phyloP scores from a whole-genome alignment of 139 green algal genomes.

The Chlamydomonas sp. region DNA sequence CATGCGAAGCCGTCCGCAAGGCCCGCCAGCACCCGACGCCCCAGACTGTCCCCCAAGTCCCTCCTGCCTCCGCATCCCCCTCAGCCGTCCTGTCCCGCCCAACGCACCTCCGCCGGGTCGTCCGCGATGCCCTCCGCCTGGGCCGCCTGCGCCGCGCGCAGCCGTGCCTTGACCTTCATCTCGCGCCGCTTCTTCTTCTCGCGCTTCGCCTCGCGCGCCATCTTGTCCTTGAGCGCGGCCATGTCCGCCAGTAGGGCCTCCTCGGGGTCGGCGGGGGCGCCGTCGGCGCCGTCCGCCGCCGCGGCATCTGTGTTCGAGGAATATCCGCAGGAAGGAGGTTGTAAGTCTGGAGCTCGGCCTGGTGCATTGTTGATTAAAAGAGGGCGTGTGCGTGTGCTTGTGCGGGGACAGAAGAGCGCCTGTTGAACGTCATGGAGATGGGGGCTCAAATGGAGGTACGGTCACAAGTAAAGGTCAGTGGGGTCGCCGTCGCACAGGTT shows the following conservation, averaged over 20 bases:
- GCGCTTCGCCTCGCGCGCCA: conserved; percentile 58
- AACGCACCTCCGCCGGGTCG: conserved; percentile 43
- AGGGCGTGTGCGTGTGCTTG: no score
- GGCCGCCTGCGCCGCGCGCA: conserved; percentile 70
- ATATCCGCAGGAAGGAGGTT: no score
- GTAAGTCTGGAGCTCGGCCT: no score
- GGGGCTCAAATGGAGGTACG: no score
- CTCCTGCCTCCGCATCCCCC: conserved; percentile 11
- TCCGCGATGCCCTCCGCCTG: conserved; percentile 62
- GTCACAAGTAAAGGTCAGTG: no score
- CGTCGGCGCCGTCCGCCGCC: background rate
- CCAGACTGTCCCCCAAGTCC: no score
- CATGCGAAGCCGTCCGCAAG: no score
- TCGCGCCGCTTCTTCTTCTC: conserved; percentile 77
- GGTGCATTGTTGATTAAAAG: no score
- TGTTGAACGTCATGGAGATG: no score
- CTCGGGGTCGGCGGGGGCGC: conserved; percentile 68
- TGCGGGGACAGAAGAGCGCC: no score
- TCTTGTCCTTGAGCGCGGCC: conserved; percentile 79
- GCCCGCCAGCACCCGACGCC: background rate
- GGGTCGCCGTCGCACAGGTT: no score
- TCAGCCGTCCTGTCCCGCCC: background rate
- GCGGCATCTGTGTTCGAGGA: no score
- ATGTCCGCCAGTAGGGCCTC: conserved; percentile 89
- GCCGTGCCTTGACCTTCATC: conserved; percentile 82